A percentile compares a stretch with the other conserved stretches of the same genome.
These are phyloP conservation scores for Fusarium cyanostomum DNA, from an alignment of 2,329 filamentous ascomycete genomes.

Conservation along the genomic window DNA sequence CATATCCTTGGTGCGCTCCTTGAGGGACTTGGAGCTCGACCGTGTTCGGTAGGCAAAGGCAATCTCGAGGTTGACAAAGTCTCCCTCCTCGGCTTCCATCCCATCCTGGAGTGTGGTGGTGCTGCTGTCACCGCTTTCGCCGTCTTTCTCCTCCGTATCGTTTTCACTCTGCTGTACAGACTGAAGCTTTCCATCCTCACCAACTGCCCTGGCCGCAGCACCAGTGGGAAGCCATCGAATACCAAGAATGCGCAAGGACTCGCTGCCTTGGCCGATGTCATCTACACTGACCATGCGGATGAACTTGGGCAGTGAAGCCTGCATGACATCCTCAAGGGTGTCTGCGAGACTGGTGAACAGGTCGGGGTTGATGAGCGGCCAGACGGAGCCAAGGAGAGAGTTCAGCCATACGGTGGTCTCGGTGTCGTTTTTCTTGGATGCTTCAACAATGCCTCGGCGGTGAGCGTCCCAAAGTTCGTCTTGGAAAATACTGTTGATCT, in stretches of 20 bases:
- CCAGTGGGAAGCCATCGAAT: conserved; percentile 77
- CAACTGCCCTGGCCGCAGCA: conserved; percentile 70
- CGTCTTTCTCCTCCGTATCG: conserved; percentile 48
- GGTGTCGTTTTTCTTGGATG: conserved; percentile 56
- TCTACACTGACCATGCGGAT: conserved; percentile 80
- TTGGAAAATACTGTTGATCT: conserved; percentile 70
- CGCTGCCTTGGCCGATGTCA: conserved; percentile 79
- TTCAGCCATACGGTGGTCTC: conserved; percentile 80
- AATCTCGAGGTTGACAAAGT: conserved; percentile 80
- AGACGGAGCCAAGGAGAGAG: conserved; percentile 71
- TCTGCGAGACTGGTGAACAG: conserved; percentile 75
- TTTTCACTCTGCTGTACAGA: conserved; percentile 49
- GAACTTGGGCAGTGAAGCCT: conserved; percentile 74
- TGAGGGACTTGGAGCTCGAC: conserved; percentile 68
- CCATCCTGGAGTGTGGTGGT: conserved; percentile 56
- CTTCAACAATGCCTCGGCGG: conserved; percentile 58
- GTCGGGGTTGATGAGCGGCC: conserved; percentile 80
- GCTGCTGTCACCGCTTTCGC: conserved; percentile 50
- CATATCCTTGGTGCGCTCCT: conserved; percentile 72
- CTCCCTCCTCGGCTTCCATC: conserved; percentile 80
- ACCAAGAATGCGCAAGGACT: conserved; percentile 75
- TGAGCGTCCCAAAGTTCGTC: conserved; percentile 76
- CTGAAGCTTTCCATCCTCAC: conserved; percentile 63
- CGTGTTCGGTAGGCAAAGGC: conserved; percentile 77
- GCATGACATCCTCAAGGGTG: conserved; percentile 82